Base-by-base conservation (phyloP, 192 early-diverging fungal genomes). In the Rhizoclosmatium globosum region DNA sequence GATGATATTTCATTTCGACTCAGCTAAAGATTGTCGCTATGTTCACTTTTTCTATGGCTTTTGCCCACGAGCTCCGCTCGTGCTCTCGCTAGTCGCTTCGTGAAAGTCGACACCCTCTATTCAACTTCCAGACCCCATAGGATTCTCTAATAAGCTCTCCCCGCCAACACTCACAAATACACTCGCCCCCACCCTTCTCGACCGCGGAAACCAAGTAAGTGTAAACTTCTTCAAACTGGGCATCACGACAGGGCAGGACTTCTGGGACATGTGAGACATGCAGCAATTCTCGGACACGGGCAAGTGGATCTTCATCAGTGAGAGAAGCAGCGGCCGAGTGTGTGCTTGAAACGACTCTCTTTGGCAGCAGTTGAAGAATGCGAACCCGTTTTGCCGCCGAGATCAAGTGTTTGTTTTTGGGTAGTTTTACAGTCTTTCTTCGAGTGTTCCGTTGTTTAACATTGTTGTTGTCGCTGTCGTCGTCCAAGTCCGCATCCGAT, bases 241-340 rank as follows among this genome's bases (percentile, higher is more conserved):
- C 87, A 79, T 99, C 98, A 2, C 98, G 89, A 67, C 98, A 96
- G n/a, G 98, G 98, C 39, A 99, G 86, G 15, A 89, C 81, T 43
- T 97, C 92, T 2, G 98, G 98, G 0, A 97, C 92, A 13, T 94
- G 94, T 1, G 95, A 93, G 19, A 96, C 94, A 81, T 95, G 95
- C n/a, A 99, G 78, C n/a, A 91, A 83, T 67, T 92, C 88, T 2
- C 93, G 85, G 0, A 95, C 95, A 47, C 68, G 43, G 46, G 84
- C 83, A 56, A 80, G 77, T 4, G 78, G 13, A 4, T 70, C 68
- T 42, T 21, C 23, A n/a, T n/a, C n/a, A n/a, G n/a, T n/a, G n/a
- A n/a, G n/a, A n/a, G n/a, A n/a, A 15, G 4, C 48, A 4, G 48
- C 15, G 6, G 48, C 6, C 38, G 67, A 42, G 3, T 7, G 39